Evolutionary conservation across 139 green algal species (phyloP), one percentile per base, ranked within the genome.

Genomic region (Micractinium conductrix): DNA sequence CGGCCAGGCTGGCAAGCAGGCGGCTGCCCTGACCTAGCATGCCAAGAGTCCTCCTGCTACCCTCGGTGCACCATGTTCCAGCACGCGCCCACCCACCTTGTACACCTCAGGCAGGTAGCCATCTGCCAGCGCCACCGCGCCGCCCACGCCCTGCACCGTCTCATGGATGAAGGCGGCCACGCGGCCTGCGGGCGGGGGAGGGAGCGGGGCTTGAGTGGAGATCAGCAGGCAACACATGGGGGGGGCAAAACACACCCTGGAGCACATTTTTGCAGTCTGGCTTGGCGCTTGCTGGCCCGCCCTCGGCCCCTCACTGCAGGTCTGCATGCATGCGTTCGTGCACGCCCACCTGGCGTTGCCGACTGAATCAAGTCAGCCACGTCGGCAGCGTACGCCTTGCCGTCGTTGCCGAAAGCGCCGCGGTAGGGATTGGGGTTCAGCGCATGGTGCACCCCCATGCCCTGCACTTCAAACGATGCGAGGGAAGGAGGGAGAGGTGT

Each of bases 61-160:
- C n/a, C n/a, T n/a, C n/a, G n/a, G n/a, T n/a, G n/a, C n/a, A n/a
- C n/a, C n/a, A n/a, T n/a, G n/a, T n/a, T n/a, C n/a, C n/a, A n/a
- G n/a, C n/a, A n/a, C n/a, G n/a, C n/a, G n/a, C n/a, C 8, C 53
- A 62, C 53, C 0, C 75, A 94, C 90, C 91, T 98, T 89, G 87
- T 99, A 99, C 21, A 91, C 95, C 19, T 87, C 90, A 4, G 95
- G 92, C 79, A 99, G 87, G 92, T 98, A 99, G 8, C 95, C 97
- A 42, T 93, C 85, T 10, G 94, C 93, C 70, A 99, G 89, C 2
- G 90, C 87, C 44, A 96, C 89, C 0, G 95, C 84, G 30, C 97
- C 97, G 17, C 97, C 97, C 33, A 99, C 96, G 2, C 97, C 96
- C 88, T 96, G 95, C 53, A 99, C 98, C 67, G 95, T 97, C 89